These are phyloP conservation scores for Globisporangium canariense DNA, from an alignment of 352 stramenopile species.

Conservation along the genomic window DNA sequence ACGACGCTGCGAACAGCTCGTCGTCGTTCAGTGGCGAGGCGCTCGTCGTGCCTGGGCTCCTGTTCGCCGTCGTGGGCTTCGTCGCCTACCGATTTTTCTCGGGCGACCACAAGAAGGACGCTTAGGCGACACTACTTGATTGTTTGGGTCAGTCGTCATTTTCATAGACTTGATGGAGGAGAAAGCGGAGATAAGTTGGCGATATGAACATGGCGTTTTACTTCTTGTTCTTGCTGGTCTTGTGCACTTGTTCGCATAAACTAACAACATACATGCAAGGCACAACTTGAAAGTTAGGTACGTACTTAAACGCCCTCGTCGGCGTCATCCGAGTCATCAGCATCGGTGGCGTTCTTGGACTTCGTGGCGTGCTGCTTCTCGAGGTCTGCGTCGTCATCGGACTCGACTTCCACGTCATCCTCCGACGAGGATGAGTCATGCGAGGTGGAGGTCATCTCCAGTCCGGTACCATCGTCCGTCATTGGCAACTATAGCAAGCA, in stretches of 20 bases:
- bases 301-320: constrained; percentile 23
- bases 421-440: constrained; percentile 48
- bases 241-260: background rate
- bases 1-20: constrained; percentile 12
- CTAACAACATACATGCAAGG: background rate
- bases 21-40: constrained; percentile 32
- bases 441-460: constrained; percentile 62
- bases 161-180: background rate
- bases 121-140: constrained; percentile 22
- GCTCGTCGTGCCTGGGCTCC: constrained; percentile 46
- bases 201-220: background rate
- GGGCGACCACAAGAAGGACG: constrained; percentile 74
- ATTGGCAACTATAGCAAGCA: constrained; percentile 49
- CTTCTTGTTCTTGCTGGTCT: constrained; percentile 1
- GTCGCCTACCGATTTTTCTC: constrained; percentile 50
- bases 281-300: background rate
- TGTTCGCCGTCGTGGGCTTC: constrained; percentile 47
- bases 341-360: constrained; percentile 31
- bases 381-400: constrained; percentile 62
- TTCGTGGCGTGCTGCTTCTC: constrained; percentile 36
- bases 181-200: background rate
- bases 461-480: constrained; percentile 52
- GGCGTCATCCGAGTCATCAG: constrained; percentile 39
- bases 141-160: background rate
- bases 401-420: constrained; percentile 64